Evolutionary conservation across 2,329 filamentous ascomycete genomes (phyloP).

Genomic region (Byssochlamys sp.): DNA sequence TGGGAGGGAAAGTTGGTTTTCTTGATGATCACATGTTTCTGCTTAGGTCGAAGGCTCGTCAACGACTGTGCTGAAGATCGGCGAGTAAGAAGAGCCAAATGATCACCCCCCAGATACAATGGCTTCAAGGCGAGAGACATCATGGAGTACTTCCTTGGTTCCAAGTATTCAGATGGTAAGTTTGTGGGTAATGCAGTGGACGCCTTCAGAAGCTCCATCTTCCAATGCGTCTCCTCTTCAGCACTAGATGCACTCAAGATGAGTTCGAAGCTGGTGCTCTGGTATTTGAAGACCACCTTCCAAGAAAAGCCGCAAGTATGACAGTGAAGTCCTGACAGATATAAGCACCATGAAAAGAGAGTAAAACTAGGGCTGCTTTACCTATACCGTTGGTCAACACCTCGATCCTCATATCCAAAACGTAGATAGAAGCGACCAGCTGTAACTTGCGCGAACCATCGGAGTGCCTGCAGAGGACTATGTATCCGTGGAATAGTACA

Average conservation of each 20-base stretch:
- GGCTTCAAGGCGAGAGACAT: slow-evolving; percentile 62
- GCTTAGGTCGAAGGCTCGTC: slow-evolving; percentile 56
- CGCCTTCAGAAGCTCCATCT: slow-evolving; percentile 51
- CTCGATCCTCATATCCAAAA: slow-evolving; percentile 36
- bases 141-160: slow-evolving; percentile 19
- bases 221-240: slow-evolving; percentile 73
- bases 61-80: slow-evolving; percentile 67
- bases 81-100: slow-evolving; percentile 50
- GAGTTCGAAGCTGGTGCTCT: slow-evolving; percentile 69
- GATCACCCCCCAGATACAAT: slow-evolving; percentile 65
- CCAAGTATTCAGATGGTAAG: slow-evolving; percentile 33
- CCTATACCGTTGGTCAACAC: slow-evolving; percentile 26
- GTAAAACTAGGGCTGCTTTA: slow-evolving; percentile 9
- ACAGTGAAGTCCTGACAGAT: slow-evolving; percentile 64
- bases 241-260: slow-evolving; percentile 77
- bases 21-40: slow-evolving; percentile 73
- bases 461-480: slow-evolving; percentile 63
- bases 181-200: slow-evolving; percentile 43
- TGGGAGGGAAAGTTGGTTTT: slow-evolving; percentile 66
- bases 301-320: slow-evolving; percentile 78
- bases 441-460: slow-evolving; percentile 60
- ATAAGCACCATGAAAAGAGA: slow-evolving; percentile 2
- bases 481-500: slow-evolving; percentile 68
- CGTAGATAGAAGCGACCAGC: slow-evolving; percentile 63
- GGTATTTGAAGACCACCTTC: slow-evolving; percentile 78